Conservation (phyloP, 257 asterid species). For the Solanum dulcamara region DNA sequence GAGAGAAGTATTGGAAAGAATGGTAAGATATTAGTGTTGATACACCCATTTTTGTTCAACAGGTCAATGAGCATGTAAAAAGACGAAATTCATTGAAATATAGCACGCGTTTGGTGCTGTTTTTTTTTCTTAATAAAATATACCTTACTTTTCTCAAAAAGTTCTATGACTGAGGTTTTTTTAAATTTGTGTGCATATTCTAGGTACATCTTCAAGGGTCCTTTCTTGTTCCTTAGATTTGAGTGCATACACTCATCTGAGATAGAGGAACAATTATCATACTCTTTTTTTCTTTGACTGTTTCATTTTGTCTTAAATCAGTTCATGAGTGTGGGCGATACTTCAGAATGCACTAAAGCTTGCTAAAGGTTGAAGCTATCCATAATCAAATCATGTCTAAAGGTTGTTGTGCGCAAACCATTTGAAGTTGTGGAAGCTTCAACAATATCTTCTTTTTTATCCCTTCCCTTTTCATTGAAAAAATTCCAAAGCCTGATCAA, state of each 20-base stretch:
- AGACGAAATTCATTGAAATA: neutral
- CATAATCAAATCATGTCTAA: neutral
- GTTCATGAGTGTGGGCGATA: neutral
- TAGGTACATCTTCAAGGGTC: neutral
- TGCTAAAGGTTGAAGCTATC: neutral
- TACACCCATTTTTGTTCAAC: neutral
- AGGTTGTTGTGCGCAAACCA: neutral
- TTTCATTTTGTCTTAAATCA: neutral
- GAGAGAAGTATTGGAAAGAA: neutral
- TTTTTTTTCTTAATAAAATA: neutral
- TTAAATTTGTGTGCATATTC: neutral
- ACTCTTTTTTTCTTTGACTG: neutral
- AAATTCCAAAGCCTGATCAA: neutral
- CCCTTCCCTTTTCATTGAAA: neutral
- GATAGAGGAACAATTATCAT: neutral
- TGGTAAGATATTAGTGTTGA: neutral
- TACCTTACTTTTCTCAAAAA: neutral
- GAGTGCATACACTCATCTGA: neutral
- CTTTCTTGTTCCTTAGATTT: neutral
- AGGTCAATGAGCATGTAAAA: neutral
- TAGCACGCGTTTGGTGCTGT: neutral
- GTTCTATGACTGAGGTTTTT: neutral
- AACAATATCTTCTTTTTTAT: neutral
- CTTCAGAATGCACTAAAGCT: neutral
- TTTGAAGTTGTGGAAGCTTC: neutral